Base-by-base conservation (phyloP, 78 protist genomes). In the Paratrimastix pyriformis region DNA sequence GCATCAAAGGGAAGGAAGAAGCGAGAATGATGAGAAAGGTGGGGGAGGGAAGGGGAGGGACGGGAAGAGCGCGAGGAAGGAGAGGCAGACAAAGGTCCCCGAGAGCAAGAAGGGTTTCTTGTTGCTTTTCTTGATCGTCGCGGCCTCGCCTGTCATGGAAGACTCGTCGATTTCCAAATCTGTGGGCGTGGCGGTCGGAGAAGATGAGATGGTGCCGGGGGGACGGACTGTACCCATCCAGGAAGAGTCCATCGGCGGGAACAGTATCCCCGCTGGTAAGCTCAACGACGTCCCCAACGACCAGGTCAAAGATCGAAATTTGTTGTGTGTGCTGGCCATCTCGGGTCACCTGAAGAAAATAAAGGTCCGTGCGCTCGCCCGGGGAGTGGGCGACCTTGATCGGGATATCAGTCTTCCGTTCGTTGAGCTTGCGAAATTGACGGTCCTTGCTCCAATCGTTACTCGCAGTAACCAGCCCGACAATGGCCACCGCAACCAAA, bases 281-380 rank as follows among this genome's bases (percentile, higher is more conserved):
- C n/a, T 84, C 64, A 8, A 81, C 71, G 13, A 80, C 11, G 50
- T 95, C 98, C 30, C 99, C 99, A 3, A 96, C 99, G 11, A 80
- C 69, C 15, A 95, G 29, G 32, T 90, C 90, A 13, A 9, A 45
- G 52, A 65, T 30, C 24, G 80, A 60, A 4, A 93, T 57, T 65
- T 30, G 21, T 15, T 43, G 43, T 15, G 7, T 0, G 18, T 0
- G 64, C 6, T 15, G n/a, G 30, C 24, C 65, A 43, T 58, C 60
- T 7, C 78, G 78, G 32, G 13, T 58, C 44, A 75, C 69, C 8
- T 42, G 60, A 29, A 75, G 24, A 8, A 52, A 52, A 26, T 43
- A 3, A 40, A 9, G n/a, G n/a, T n/a, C n/a, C n/a, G n/a, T n/a
- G n/a, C n/a, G n/a, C n/a, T n/a, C n/a, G n/a, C n/a, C n/a, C n/a